Conservation (phyloP, 768 basidiomycete species). For the Russula olivacea region DNA sequence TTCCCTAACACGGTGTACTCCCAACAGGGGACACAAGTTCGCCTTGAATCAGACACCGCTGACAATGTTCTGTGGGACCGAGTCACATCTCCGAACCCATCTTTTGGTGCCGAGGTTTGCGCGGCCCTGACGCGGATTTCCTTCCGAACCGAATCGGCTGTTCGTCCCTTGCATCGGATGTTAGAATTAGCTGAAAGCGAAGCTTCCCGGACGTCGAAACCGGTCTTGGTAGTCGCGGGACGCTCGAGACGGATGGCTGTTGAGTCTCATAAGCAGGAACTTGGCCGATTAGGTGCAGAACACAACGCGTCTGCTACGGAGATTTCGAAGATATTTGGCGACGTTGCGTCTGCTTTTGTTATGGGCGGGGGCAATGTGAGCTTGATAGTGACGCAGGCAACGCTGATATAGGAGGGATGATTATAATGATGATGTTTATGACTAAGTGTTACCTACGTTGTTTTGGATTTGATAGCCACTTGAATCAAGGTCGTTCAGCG, state of each 20-base stretch:
- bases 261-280: conserved; percentile 54
- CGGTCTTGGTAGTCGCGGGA: conserved; percentile 61
- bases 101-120: conserved; percentile 30
- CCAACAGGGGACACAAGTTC: conserved; percentile 53
- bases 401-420: conserved; percentile 6
- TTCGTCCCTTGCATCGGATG: conserved; percentile 52
- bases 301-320: conserved; percentile 43
- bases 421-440: background rate
- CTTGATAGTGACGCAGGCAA: conserved; percentile 53
- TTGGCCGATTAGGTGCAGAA: conserved; percentile 43
- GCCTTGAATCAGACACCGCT: conserved; percentile 72
- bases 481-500: no score
- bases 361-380: conserved; percentile 45
- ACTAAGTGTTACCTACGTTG: no score
- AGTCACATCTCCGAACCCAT: conserved; percentile 38
- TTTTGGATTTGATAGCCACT: no score
- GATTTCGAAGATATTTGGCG: conserved; percentile 67
- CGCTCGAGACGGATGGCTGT: conserved; percentile 67
- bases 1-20: conserved; percentile 73
- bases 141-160: conserved; percentile 48
- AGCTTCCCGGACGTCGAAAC: conserved; percentile 34
- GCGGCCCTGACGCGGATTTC: conserved; percentile 55
- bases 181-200: conserved; percentile 38
- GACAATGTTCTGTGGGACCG: conserved; percentile 74
- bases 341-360: conserved; percentile 66